phyloP scores from a whole-genome alignment of 1,284 basidiomycete genomes.

The Melanopsichium pennsylvanicum region DNA sequence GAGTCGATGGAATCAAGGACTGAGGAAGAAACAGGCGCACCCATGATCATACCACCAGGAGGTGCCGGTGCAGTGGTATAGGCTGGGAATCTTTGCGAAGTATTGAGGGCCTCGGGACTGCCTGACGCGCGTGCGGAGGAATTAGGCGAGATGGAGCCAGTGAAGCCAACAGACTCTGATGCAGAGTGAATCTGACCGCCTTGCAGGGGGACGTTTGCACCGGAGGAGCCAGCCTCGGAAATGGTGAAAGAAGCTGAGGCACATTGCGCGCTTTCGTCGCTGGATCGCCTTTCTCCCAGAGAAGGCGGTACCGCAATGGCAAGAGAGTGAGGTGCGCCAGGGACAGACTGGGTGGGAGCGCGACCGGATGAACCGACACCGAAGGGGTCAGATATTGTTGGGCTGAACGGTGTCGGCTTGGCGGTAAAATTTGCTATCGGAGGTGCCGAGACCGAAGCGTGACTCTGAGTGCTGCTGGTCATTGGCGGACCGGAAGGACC shows the following conservation, averaged over 20 bases:
- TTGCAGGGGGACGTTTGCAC: constrained; percentile 1
- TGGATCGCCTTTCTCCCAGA: constrained; percentile 6
- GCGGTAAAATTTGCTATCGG: neutral
- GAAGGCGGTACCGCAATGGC: constrained; percentile 5
- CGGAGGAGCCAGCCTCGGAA: constrained; percentile 6
- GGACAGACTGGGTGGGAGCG: neutral
- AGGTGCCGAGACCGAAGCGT: neutral
- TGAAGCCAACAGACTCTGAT: constrained; percentile 16
- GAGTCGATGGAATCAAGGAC: constrained; percentile 31
- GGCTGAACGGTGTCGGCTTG: constrained; percentile 1
- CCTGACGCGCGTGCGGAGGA: constrained; percentile 24
- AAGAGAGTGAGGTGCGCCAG: neutral
- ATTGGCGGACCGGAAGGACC: constrained; percentile 6
- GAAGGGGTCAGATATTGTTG: constrained; percentile 13
- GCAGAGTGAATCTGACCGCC: constrained; percentile 6
- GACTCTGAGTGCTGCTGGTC: neutral
- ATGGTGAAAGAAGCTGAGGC: neutral
- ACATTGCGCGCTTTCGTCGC: constrained; percentile 13
- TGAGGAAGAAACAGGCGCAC: constrained; percentile 12
- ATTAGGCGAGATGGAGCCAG: constrained; percentile 23
- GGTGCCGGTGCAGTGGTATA: constrained; percentile 4
- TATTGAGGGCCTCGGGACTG: constrained; percentile 12
- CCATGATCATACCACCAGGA: constrained; percentile 21
- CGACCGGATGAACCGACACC: constrained; percentile 1
- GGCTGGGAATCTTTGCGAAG: neutral